Evolutionary conservation across 2,329 filamentous ascomycete species (phyloP).

Genomic region (Exophiala viscosa): DNA sequence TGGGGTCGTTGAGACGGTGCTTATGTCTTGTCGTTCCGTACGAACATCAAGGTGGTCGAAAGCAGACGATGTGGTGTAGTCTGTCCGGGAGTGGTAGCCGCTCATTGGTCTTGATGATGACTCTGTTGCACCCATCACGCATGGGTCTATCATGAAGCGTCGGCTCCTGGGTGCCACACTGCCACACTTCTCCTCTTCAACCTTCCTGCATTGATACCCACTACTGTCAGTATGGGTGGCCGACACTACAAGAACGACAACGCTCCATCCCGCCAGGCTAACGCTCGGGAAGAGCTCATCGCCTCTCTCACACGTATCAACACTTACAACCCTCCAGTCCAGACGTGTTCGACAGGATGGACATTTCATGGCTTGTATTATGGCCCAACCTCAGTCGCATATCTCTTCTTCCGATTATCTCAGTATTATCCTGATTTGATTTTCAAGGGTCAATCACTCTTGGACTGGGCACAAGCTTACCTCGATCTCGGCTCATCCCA

Average conservation of each 20-base stretch:
- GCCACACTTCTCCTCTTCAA: neutral
- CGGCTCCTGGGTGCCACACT: too few relatives aligned
- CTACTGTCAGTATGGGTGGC: neutral
- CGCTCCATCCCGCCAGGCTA: constrained; percentile 2
- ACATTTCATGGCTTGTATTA: constrained; percentile 44
- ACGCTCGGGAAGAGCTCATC: constrained; percentile 21
- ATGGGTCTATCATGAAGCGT: too few relatives aligned
- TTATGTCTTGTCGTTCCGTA: too few relatives aligned
- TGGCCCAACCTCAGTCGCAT: constrained; percentile 56
- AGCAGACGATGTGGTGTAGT: too few relatives aligned
- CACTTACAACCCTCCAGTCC: constrained; percentile 27
- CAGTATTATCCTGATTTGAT: constrained; percentile 42
- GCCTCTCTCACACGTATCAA: constrained; percentile 26
- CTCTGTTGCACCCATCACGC: too few relatives aligned
- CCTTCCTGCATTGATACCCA: neutral
- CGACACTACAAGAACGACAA: constrained; percentile 13
- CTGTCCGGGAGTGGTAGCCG: too few relatives aligned
- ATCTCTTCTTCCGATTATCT: constrained; percentile 53
- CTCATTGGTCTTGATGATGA: too few relatives aligned
- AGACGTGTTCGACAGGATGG: constrained; percentile 31
- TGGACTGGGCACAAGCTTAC: constrained; percentile 50
- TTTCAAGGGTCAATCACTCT: constrained; percentile 42
- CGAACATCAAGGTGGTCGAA: too few relatives aligned
- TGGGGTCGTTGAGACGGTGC: too few relatives aligned
- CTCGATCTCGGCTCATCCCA: constrained; percentile 24